Evolutionary conservation across 305 asterid species (phyloP).

Genomic region (Fraxinus sp.): DNA sequence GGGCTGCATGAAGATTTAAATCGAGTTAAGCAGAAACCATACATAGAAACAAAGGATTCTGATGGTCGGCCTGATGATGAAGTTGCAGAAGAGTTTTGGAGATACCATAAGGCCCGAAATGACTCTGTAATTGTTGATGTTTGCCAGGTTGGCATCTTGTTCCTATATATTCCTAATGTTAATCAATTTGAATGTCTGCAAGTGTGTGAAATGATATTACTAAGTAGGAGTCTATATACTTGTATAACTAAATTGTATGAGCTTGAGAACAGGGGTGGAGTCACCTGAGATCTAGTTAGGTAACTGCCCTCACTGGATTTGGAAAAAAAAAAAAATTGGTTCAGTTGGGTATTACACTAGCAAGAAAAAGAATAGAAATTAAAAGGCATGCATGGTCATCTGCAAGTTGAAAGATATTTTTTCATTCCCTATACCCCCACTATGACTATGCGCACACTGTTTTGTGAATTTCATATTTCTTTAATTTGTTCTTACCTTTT

Average conservation of each 20-base stretch:
- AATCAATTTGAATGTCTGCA: not conserved
- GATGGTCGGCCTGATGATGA: constrained; percentile 82
- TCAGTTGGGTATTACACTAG: not conserved
- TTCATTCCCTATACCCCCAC: not conserved
- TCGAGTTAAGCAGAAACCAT: constrained; percentile 91
- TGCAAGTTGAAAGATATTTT: not conserved
- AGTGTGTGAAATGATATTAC: not conserved
- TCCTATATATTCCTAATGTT: not conserved
- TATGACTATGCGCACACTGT: not conserved
- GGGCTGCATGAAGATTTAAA: constrained; percentile 96
- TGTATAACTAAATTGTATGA: not conserved
- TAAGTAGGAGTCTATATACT: not conserved
- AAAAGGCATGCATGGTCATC: not conserved
- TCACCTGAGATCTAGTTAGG: not conserved
- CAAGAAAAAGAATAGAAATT: not conserved
- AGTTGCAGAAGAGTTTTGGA: constrained; percentile 92
- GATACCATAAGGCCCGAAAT: constrained; percentile 88
- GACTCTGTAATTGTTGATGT: constrained; percentile 87
- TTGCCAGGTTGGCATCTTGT: constrained; percentile 65
- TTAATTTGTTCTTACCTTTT: not conserved
- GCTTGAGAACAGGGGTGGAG: not conserved
- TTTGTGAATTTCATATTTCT: not conserved
- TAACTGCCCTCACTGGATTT: not conserved
- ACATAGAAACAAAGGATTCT: constrained; percentile 73
- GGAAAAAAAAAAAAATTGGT: not conserved